Evolutionary conservation across 306 rosid species (phyloP).

Genomic region (Cucurbita maxima): DNA sequence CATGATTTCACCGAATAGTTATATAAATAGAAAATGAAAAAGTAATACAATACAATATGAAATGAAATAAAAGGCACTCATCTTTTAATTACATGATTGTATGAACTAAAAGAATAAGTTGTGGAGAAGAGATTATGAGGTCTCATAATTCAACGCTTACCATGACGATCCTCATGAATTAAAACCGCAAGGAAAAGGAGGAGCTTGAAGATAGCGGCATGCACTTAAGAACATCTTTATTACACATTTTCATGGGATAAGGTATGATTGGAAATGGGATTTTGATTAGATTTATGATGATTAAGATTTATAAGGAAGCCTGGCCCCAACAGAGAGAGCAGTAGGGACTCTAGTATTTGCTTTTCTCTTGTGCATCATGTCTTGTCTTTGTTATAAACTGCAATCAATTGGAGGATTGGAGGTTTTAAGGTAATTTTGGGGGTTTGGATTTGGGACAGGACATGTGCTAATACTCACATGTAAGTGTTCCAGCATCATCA

Average conservation of each 20-base stretch:
- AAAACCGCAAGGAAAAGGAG: not conserved
- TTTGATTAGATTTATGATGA: not conserved
- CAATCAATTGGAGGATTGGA: not conserved
- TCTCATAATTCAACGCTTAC: not conserved
- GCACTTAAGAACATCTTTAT: not conserved
- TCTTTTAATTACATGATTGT: not conserved
- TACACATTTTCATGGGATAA: not conserved
- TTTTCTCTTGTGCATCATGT: not conserved
- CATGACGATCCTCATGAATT: not conserved
- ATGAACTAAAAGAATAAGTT: not conserved
- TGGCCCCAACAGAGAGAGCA: no score
- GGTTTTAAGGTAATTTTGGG: constrained; percentile 3
- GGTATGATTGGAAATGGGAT: not conserved
- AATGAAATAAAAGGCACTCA: not conserved
- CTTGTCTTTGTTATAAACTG: not conserved
- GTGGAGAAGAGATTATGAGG: not conserved
- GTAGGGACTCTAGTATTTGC: not conserved
- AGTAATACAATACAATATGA: no score
- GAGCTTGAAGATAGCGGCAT: not conserved
- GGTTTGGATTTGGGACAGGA: not conserved
- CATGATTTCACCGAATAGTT: no score
- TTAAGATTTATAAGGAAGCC: not conserved
- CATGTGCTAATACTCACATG: constrained; percentile 1
- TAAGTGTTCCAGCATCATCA: not conserved
- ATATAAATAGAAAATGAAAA: no score